Evolutionary conservation across 176 grass and related monocot species (phyloP).

Genomic region (Rhipidocladum racemiflorum): DNA sequence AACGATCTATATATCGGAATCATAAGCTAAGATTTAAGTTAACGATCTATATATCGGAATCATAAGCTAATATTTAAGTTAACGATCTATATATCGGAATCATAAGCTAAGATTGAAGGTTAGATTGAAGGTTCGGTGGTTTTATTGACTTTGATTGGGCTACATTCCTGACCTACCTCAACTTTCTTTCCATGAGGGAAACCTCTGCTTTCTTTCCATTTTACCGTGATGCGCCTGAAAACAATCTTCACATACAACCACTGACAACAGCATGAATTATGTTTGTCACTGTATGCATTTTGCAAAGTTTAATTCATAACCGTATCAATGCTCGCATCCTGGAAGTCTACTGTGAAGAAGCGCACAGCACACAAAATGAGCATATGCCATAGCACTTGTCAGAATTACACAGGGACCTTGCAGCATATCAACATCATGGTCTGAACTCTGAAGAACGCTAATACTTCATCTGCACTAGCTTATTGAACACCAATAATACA

Average conservation of each 20-base stretch:
- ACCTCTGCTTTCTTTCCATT: neutral
- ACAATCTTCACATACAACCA: neutral
- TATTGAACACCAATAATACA: slow-evolving; percentile 33
- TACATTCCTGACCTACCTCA: no score
- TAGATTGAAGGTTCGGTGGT: no score
- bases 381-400: neutral
- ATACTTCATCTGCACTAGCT: slow-evolving; percentile 31
- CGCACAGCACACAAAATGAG: neutral
- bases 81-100: no score
- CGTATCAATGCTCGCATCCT: neutral
- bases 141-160: no score
- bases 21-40: no score
- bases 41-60: no score
- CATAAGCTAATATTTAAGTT: no score
- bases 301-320: neutral
- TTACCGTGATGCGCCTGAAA: neutral
- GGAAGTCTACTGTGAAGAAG: neutral
- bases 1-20: no score
- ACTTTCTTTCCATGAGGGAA: no score
- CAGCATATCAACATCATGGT: neutral
- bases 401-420: neutral
- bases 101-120: no score
- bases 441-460: slow-evolving; percentile 10
- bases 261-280: neutral
- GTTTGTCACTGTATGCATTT: neutral